Evolutionary conservation across 768 basidiomycete species (phyloP), one percentile per base, ranked within the genome.

Genomic region (Mycena galericulata): DNA sequence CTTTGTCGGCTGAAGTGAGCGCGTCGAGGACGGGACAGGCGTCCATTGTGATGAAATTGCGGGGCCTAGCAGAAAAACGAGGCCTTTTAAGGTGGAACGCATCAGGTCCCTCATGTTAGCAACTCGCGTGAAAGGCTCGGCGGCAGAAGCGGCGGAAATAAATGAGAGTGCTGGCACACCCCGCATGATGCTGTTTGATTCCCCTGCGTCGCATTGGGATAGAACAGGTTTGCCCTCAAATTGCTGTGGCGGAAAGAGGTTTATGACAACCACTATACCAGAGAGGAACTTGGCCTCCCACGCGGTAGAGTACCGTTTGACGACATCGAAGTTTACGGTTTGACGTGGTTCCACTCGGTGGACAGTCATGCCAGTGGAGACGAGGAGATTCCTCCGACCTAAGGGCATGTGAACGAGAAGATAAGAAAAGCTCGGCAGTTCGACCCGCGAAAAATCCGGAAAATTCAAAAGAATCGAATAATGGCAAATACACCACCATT

Each of bases 1-100:
- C 76, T 71, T 80, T 77, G 75, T 87, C 87, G 14, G 79, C 73
- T 26, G 79, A 67, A 58, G 83, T 79, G 38, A 87, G 83, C 14
- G 67, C 67, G n/a, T 73, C 69, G 51, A 80, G 76, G 24, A 34
- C 24, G 49, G 50, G 36, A 26, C 27, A 12, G 49, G 51, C 17
- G 27, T 57, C n/a, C 70, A 71, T 71, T 24, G 66, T 34, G 41
- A 51, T 15, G 71, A 27, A 70, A 63, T 72, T 73, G 64, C 60
- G 70, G 24, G 56, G 61, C 54, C 66, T 66, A 38, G 40, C 4
- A 51, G 26, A 11, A 38, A 40, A 22, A 17, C 30, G 45, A 15
- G n/a, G 40, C 36, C 58, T 62, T 67, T 70, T 72, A 68, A 68
- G 70, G 50, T 29, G 34, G 53, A 36, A 20, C 36, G 51, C 57